A percentile compares a stretch with the other conserved stretches of the same genome.
Evolutionary conservation across 805 yeast genomes (phyloP).

Genomic region (Starmerella geochares): DNA sequence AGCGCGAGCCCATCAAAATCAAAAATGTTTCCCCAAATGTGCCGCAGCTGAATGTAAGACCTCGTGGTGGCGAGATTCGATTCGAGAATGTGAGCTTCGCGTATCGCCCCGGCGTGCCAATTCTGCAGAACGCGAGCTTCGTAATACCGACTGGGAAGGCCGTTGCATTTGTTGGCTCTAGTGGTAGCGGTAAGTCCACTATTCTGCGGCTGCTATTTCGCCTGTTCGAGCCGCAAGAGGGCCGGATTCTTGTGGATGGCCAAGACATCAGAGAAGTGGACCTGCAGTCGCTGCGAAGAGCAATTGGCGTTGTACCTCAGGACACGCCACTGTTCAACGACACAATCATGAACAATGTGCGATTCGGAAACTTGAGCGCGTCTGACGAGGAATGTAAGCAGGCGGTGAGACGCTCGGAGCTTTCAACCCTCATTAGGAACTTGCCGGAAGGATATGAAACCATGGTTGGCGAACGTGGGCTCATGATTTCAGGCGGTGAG

Average conservation of each 20-base stretch:
- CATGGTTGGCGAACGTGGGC: constrained; percentile 88
- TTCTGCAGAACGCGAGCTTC: constrained; percentile 68
- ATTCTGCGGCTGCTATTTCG: constrained; percentile 73
- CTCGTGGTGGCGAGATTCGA: constrained; percentile 58
- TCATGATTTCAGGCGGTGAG: constrained; percentile 99
- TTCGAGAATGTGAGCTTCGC: constrained; percentile 92
- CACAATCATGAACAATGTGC: constrained; percentile 72
- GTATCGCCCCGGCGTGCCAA: constrained; percentile 80
- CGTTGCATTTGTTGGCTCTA: constrained; percentile 92
- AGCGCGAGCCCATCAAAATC: constrained; percentile 60
- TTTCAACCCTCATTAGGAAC: constrained; percentile 50
- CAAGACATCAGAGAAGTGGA: constrained; percentile 71
- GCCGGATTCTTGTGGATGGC: constrained; percentile 76
- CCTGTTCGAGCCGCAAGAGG: constrained; percentile 73
- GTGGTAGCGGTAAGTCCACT: constrained; percentile 93
- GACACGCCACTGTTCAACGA: constrained; percentile 95
- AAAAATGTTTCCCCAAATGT: constrained; percentile 50
- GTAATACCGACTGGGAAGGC: constrained; percentile 82
- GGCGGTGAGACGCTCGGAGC: constrained; percentile 61
- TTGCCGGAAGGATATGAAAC: constrained; percentile 80
- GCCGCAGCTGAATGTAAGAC: constrained; percentile 44
- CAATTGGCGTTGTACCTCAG: constrained; percentile 91
- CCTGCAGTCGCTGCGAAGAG: constrained; percentile 59
- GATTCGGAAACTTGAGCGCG: constrained; percentile 73
- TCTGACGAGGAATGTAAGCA: constrained; percentile 56